A percentile compares a stretch with the other conserved stretches of the same genome.
phyloP scores from a whole-genome alignment of 1,284 basidiomycete species.

The Volvariella volvacea region DNA sequence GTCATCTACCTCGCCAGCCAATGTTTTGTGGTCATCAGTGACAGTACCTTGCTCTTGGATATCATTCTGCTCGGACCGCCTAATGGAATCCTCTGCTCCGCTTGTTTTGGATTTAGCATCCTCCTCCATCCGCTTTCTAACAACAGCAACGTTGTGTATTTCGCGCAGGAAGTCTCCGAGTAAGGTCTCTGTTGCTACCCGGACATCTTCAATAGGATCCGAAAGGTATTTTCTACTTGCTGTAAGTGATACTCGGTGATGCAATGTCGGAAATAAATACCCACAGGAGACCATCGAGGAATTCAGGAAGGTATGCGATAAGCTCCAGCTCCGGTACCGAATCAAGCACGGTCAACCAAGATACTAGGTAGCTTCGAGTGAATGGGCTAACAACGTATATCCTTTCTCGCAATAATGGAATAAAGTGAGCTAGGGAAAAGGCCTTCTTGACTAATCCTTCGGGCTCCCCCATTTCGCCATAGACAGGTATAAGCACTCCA shows the following conservation, averaged over 20 bases:
- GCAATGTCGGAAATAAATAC: constrained; percentile 23
- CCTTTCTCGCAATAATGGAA: constrained; percentile 88
- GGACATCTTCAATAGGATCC: constrained; percentile 92
- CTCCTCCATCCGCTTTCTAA: constrained; percentile 60
- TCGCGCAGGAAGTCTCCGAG: constrained; percentile 92
- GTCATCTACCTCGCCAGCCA: constrained; percentile 38
- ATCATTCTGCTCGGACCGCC: constrained; percentile 26
- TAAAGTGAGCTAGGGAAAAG: constrained; percentile 92
- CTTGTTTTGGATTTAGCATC: constrained; percentile 37
- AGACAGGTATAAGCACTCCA: constrained; percentile 56
- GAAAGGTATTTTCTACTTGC: constrained; percentile 84
- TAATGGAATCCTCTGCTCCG: constrained; percentile 26
- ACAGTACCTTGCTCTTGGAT: constrained; percentile 5
- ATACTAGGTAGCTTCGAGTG: constrained; percentile 92
- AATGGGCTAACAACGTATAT: constrained; percentile 96
- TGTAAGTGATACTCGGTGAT: constrained; percentile 7
- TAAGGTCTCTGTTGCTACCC: constrained; percentile 86
- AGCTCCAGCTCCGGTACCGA: constrained; percentile 96
- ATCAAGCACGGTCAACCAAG: constrained; percentile 95
- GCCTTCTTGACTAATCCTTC: constrained; percentile 57
- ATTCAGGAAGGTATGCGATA: constrained; percentile 90
- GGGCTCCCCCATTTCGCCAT: constrained; percentile 48
- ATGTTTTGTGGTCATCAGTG: constrained; percentile 44
- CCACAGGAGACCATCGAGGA: constrained; percentile 89
- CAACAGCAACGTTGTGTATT: constrained; percentile 77